Evolutionary conservation across 148 eudicot genomes (phyloP), one percentile per base, ranked within the genome.

Genomic region (Mesembryanthemum crystallinum): DNA sequence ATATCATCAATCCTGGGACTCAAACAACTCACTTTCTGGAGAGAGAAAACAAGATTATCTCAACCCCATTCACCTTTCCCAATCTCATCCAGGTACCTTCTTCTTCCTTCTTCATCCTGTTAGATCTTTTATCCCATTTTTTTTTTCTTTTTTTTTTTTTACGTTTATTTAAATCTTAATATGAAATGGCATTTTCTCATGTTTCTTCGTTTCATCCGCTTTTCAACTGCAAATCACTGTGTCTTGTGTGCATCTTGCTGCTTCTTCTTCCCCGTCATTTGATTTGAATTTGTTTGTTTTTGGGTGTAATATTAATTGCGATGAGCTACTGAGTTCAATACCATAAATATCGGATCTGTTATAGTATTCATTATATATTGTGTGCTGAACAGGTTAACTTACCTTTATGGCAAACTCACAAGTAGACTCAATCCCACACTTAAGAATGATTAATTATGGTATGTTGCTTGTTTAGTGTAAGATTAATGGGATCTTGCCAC

Each of bases 11-110:
- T 1, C 8, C 12, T 18, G 21, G 18, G 17, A 8, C 10, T 10
- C 0, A 9, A 39, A 39, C 43, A 39, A 39, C 8, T 39, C 9
- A 5, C 8, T 39, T 24, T 29, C 15, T 17, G 39, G 67, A 29
- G 67, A 29, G 67, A 28, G 39, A 23, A 25, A 62, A 64, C 8
- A 64, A 45, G 14, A 45, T 8, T 8, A 3, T 6, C 49, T 13
- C 49, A 45, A 45, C 35, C 21, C 0, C 33, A 18, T 71, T 21
- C 54, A 49, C 30, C 23, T 32, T 33, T 51, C 11, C 47, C 61
- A 37, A 21, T 35, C 47, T 73, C 49, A 32, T 60, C 61, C 67
- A 79, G 82, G 82, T 79, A 42, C 43, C 67, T 69, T 64, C 43
- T 45, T 74, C 10, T 7, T 1, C 47, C n/a, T 32, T 49, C 17